Evolutionary conservation across 1,139 yeast genomes (phyloP), one percentile per base, ranked within the genome.

Genomic region (Yamadazyma siamensis): DNA sequence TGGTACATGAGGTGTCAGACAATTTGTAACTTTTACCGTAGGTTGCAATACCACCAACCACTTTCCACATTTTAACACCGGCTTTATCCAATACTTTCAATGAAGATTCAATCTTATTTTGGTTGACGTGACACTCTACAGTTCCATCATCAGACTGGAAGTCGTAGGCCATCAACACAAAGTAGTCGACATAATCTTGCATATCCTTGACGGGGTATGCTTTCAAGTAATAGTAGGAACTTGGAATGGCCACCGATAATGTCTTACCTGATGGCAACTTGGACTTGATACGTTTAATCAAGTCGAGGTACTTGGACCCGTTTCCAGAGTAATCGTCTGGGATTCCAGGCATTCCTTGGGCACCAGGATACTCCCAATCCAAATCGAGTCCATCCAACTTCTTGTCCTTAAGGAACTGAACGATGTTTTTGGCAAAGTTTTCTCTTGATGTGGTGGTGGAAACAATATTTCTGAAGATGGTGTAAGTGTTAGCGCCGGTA

Each of bases 361-460:
- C 38, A 12, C 39, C 40, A 20, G 54, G 54, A 24, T 41, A 49
- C 36, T 49, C 53, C 53, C 54, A 49, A 33, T 49, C 53, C 4
- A 49, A 36, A 29, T 49, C 46, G 23, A 47, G 36, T n/a, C 53
- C 52, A 38, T 49, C 53, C 30, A 49, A 41, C 11, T 34, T 33
- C 24, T 47, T 26, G 19, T 32, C 26, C 2, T 31, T 33, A n/a
- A 46, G 26, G 33, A 48, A 43, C 2, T 30, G 20, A 11, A 39
- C 42, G 12, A 48, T 27, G 25, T 40, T 41, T 11, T 34, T 34
- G 3, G 50, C 49, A 25, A 49, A 46, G 11, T 26, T 36, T 11
- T 42, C 33, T 23, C 43, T 38, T 15, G 38, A 37, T 4, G 36
- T 26, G 11, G 29, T 25, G 13, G 23, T 33, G 4, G 34, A 25